A percentile compares a stretch with the other conserved stretches of the same genome.
phyloP scores from a whole-genome alignment of 768 basidiomycete species.

The Myochromella boudieri region DNA sequence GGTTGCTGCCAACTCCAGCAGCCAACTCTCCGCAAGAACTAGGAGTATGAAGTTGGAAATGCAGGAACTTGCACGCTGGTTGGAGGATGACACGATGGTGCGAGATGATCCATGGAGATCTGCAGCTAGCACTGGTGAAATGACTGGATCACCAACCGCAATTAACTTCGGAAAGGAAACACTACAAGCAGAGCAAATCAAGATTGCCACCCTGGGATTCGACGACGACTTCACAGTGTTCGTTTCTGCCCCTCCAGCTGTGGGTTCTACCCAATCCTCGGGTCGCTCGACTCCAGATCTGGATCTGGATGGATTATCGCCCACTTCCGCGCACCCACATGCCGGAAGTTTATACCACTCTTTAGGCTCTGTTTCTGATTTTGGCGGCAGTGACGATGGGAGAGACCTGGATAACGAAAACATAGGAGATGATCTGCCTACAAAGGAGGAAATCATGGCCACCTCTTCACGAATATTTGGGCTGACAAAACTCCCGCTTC shows the following conservation, averaged over 20 bases:
- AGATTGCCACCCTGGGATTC: constrained; percentile 38
- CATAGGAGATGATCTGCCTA: constrained; percentile 40
- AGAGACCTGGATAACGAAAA: constrained; percentile 20
- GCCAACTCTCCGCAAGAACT: constrained; percentile 24
- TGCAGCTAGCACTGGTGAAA: constrained; percentile 27
- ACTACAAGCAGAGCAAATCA: constrained; percentile 1
- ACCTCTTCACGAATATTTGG: constrained; percentile 56
- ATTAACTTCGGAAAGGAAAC: constrained; percentile 12
- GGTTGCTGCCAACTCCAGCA: constrained; percentile 12
- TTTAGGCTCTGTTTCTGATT: constrained; percentile 59
- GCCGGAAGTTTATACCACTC: constrained; percentile 43
- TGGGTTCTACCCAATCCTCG: constrained; percentile 19
- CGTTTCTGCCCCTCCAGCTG: constrained; percentile 54
- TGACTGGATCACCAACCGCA: constrained; percentile 25
- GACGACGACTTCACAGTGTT: constrained; percentile 84
- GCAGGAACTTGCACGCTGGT: constrained; percentile 61
- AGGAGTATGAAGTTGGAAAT: constrained; percentile 49
- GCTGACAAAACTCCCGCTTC: neutral
- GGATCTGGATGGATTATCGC: constrained; percentile 16
- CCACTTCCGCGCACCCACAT: constrained; percentile 16
- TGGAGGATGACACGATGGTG: constrained; percentile 46
- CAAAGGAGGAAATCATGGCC: constrained; percentile 45
- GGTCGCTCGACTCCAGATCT: constrained; percentile 22
- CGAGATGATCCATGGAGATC: constrained; percentile 43
- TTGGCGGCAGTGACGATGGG: constrained; percentile 44